Evolutionary conservation across 352 stramenopile genomes (phyloP).

Genomic region (Phytopythium cucurbitacearum): DNA sequence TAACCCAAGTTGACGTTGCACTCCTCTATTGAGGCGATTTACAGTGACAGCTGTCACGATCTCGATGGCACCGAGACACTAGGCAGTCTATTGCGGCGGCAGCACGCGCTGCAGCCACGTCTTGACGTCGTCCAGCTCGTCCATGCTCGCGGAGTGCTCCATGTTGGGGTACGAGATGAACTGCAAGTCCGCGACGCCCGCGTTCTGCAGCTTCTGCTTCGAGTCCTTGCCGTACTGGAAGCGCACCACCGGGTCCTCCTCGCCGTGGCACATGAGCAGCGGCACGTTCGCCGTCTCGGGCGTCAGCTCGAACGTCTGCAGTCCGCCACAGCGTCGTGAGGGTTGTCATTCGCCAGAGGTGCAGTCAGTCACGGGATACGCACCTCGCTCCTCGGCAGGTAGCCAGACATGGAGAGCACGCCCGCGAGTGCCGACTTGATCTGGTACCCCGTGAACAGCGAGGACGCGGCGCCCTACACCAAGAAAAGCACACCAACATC

Average conservation of each 20-base stretch:
- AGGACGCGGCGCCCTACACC: slow-evolving; percentile 81
- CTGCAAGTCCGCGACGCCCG: slow-evolving; percentile 49
- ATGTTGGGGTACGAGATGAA: slow-evolving; percentile 66
- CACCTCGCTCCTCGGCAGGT: slow-evolving; percentile 56
- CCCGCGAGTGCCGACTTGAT: slow-evolving; percentile 54
- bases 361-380: slow-evolving; percentile 4
- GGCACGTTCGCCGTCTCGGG: slow-evolving; percentile 55
- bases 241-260: slow-evolving; percentile 54
- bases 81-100: slow-evolving; percentile 5
- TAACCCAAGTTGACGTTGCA: too few species aligned
- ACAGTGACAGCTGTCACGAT: too few species aligned
- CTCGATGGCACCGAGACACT: too few species aligned
- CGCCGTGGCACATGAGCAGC: slow-evolving; percentile 77
- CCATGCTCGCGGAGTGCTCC: slow-evolving; percentile 53
- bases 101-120: slow-evolving; percentile 58
- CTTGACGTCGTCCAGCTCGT: slow-evolving; percentile 68
- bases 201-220: slow-evolving; percentile 47
- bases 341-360: background rate
- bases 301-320: slow-evolving; percentile 42
- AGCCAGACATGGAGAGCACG: slow-evolving; percentile 67
- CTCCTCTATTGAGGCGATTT: too few species aligned
- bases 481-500: background rate
- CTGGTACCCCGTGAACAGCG: slow-evolving; percentile 81
- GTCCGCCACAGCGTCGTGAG: background rate
- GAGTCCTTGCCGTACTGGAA: slow-evolving; percentile 61